Base-by-base conservation (phyloP, 2,329 filamentous ascomycete genomes). In the Monilinia polystroma region DNA sequence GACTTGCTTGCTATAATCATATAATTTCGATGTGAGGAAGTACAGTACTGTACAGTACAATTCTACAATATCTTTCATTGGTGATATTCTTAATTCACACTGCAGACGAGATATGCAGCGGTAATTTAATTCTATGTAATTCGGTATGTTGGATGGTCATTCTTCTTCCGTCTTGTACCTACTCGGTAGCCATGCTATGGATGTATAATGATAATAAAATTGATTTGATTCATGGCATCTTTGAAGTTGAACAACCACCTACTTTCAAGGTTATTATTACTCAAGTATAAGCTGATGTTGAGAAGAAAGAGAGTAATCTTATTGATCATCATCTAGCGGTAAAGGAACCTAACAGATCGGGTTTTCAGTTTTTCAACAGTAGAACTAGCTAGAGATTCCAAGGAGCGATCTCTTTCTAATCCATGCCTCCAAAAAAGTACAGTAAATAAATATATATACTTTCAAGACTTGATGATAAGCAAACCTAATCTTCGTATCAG, bases 61-160 rank as follows among this genome's bases (percentile, higher is more conserved):
- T 29, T 29, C 29, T 29, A 29, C 29, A 29, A 4, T 4, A 29
- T 29, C 29, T 29, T 29, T 29, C 29, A 45, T 23, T 45, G 18
- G 2, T 32, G 23, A 45, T 32, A 32, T 47, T 47, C 56, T n/a
- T 18, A 11, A 47, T 59, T 5, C 12, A 49, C 29, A 59, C 26
- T 47, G 56, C 26, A 47, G 56, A 59, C n/a, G 18, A n/a, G 20
- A 23, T 20, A 45, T 60, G 57, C 57, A 60, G 29, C 43, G 56
- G 43, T 47, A 59, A 60, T 60, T 49, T 49, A 49, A 32, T 47
- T 3, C 43, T 49, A 5, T 14, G n/a, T 43, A 3, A 18, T 11
- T 60, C 49, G 57, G 57, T 60, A 35, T 23, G 26, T 29, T 18
- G 12, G 23, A 38, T 49, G 57, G 29, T 49, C 57, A 60, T 35